A percentile compares a stretch with the other conserved stretches of the same genome.
These are phyloP conservation scores for Yamadazyma mexicana DNA, from an alignment of 1,139 yeast genomes.

Conservation along the genomic window DNA sequence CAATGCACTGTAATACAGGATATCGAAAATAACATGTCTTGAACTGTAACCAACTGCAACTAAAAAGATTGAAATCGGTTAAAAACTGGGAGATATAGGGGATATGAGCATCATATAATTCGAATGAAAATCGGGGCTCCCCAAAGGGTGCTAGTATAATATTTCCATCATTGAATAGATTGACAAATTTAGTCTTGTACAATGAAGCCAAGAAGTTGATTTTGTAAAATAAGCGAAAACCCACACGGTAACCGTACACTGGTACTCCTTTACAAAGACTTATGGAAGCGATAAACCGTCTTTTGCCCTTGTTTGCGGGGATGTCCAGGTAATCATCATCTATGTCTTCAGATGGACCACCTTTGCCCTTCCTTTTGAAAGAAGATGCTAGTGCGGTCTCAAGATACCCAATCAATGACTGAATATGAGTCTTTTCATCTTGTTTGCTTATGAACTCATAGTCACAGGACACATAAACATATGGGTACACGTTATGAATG, in stretches of 20 bases:
- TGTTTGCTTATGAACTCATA: constrained; percentile 14
- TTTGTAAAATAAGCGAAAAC: constrained; percentile 63
- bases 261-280: constrained; percentile 74
- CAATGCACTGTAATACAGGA: constrained; percentile 29
- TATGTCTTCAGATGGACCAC: constrained; percentile 11
- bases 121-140: constrained; percentile 10
- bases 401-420: constrained; percentile 16
- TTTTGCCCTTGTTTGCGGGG: constrained; percentile 1
- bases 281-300: constrained; percentile 54
- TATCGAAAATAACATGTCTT: constrained; percentile 34
- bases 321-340: constrained; percentile 10
- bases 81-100: constrained; percentile 77
- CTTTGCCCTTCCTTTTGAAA: constrained; percentile 12
- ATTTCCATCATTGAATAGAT: constrained; percentile 54
- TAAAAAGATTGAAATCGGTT: constrained; percentile 79
- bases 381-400: constrained; percentile 21
- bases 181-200: constrained; percentile 58
- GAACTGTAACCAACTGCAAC: constrained; percentile 73
- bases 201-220: constrained; percentile 67
- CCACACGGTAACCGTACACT: constrained; percentile 79
- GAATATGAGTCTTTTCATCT: constrained; percentile 12
- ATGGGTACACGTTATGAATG: constrained; percentile 84
- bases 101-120: constrained; percentile 71
- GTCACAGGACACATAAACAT: constrained; percentile 61
- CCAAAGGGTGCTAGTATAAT: constrained; percentile 20